Base-by-base conservation (phyloP, 768 basidiomycete genomes). In the Kwoniella europaea region DNA sequence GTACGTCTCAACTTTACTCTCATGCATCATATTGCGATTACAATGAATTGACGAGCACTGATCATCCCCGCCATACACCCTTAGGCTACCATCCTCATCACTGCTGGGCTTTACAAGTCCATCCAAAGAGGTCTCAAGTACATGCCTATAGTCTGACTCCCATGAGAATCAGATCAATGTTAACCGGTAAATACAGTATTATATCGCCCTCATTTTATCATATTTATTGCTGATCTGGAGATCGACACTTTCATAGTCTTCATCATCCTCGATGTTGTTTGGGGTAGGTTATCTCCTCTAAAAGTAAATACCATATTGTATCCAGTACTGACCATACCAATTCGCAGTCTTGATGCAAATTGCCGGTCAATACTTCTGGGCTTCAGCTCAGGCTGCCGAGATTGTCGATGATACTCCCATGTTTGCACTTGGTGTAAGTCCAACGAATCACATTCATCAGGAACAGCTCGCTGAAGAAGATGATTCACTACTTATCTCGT, bases 31-130 rank as follows among this genome's bases (percentile, higher is more conserved):
- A 35, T 35, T 9, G 35, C 35, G 35, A 35, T 35, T 6, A 35
- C 7, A 35, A 4, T 35, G 35, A 29, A 16, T 43, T 43, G 43
- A n/a, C 42, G 22, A 35, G 2, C 50, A 20, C 43, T 16, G n/a
- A 20, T 16, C 18, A n/a, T 27, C 43, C 52, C 3, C n/a, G 24
- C n/a, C 1, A 16, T 56, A 60, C 58, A 10, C n/a, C 35, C 12
- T n/a, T 29, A 76, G 74, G 74, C 72, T n/a, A 76, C 75, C n/a
- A 76, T 78, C 69, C 71, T 78, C 59, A 44, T 78, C 63, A 68
- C 73, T 18, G 77, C 77, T 27, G 67, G 66, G 2, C 15, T 78
- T 5, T 78, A 78, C 69, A 78, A 78, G 56, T 67, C 68, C 43
- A 62, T 78, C 46, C 73, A 76, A 56, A 46, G 77, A n/a, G 71